Base-by-base conservation (phyloP, 2,329 filamentous ascomycete species). In the Alternaria burnsii region DNA sequence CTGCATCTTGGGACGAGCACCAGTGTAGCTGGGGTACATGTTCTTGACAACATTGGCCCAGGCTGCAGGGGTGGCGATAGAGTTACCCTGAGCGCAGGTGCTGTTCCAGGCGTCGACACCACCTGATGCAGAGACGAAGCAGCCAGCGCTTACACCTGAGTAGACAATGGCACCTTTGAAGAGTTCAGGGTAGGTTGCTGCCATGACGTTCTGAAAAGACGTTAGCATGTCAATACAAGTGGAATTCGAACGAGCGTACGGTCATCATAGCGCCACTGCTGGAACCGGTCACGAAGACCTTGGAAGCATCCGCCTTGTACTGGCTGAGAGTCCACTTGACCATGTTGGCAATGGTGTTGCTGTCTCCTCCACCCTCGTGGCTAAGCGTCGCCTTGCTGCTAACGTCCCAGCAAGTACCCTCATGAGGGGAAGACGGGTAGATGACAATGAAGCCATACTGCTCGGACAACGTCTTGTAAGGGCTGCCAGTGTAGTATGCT, bases 371-470 rank as follows among this genome's bases (percentile, higher is more conserved):
- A 14, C 85, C 86, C 52, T 85, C 79, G 68, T 87, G 86, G 12
- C 80, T 86, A 9, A 89, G 80, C 0, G 86, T 81, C 26, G 79
- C 80, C 47, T 81, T 80, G 18, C 83, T 86, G 26, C 84, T 85
- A 9, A 88, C 85, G 60, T 88, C 87, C 86, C 86, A 88, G 78
- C 87, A 88, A 52, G 79, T 78, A 7, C 79, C 85, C n/a, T 73
- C 73, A 66, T 85, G 82, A 0, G 84, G 84, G 3, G 82, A 83
- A 65, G 82, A 79, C 1, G 86, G 85, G 74, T 86, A 89, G 70
- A 89, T 85, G 61, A 87, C 83, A 43, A 89, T 87, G 72, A 85
- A 88, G 46, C 86, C 87, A 62, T 88, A 81, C 60, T 81, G 75
- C 66, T 85, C 83, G 11, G 87, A 84, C 9, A 87, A 77, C 1